Conservation (phyloP, 2,329 filamentous ascomycete genomes). For the Fragosphaeria purpurea region DNA sequence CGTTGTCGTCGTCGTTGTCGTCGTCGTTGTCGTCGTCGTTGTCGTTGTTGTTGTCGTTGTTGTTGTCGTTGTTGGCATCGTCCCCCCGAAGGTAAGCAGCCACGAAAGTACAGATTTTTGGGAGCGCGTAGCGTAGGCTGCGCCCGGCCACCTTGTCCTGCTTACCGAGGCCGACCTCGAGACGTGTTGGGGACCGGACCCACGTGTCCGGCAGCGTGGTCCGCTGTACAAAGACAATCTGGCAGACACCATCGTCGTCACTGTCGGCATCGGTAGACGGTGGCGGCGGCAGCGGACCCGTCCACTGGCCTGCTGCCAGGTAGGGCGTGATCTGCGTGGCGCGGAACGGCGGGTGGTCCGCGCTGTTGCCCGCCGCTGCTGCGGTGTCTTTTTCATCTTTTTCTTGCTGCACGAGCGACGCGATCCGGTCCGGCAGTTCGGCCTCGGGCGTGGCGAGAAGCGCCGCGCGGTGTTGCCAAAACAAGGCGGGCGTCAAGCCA, state of each 20-base stretch:
- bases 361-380: conserved; percentile 11
- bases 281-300: neutral
- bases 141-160: conserved; percentile 67
- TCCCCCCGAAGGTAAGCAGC: conserved; percentile 23
- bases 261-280: neutral
- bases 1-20: neutral
- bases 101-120: conserved; percentile 50
- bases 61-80: neutral
- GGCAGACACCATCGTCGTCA: conserved; percentile 6
- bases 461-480: conserved; percentile 59
- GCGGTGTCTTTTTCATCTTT: conserved; percentile 13
- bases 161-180: conserved; percentile 54
- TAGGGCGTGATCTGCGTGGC: conserved; percentile 8
- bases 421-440: conserved; percentile 45
- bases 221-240: conserved; percentile 32
- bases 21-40: neutral
- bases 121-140: conserved; percentile 64
- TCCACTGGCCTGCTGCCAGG: conserved; percentile 17
- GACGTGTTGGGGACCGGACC: conserved; percentile 27
- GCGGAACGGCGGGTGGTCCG: neutral
- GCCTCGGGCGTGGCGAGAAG: conserved; percentile 58
- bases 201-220: conserved; percentile 35
- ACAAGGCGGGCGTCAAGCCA: conserved; percentile 66
- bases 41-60: neutral
- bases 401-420: conserved; percentile 28